Evolutionary conservation across 768 basidiomycete genomes (phyloP).

Genomic region (Suillus paluster): DNA sequence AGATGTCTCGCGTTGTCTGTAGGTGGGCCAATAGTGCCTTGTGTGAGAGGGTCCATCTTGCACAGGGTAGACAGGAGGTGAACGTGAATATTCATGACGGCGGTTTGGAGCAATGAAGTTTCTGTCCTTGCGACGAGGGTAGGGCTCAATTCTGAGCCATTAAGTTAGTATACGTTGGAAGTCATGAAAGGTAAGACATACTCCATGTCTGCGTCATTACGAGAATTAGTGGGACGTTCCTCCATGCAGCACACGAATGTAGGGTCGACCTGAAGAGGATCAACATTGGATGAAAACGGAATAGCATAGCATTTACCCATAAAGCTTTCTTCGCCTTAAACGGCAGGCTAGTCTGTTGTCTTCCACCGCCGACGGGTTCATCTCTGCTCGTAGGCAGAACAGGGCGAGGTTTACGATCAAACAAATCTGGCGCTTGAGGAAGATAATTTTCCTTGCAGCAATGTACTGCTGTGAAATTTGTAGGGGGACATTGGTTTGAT

Average conservation of each 20-base stretch:
- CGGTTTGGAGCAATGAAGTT: not conserved
- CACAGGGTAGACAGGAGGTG: not conserved
- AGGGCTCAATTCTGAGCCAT: not conserved
- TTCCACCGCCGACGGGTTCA: not conserved
- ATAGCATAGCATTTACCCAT: not conserved
- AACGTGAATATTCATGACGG: not conserved
- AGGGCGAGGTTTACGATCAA: not conserved
- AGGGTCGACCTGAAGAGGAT: not conserved
- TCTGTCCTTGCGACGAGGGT: not conserved
- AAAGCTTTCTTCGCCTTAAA: not conserved
- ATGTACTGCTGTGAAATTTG: not conserved
- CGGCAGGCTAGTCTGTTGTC: not conserved
- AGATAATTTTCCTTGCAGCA: not conserved
- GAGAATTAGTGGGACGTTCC: not conserved
- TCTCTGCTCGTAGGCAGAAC: not conserved
- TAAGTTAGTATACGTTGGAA: not conserved
- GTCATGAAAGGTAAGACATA: not conserved
- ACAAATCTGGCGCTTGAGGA: not conserved
- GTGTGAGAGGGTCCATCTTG: too few relatives aligned
- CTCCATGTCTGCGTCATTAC: not conserved
- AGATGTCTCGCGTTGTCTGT: not conserved
- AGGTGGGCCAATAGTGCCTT: not conserved
- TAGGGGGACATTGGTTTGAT: not conserved
- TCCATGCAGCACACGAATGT: not conserved
- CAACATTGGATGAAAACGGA: not conserved